These are phyloP conservation scores for Plantago ovata DNA, from an alignment of 257 asterid species.

Conservation along the genomic window DNA sequence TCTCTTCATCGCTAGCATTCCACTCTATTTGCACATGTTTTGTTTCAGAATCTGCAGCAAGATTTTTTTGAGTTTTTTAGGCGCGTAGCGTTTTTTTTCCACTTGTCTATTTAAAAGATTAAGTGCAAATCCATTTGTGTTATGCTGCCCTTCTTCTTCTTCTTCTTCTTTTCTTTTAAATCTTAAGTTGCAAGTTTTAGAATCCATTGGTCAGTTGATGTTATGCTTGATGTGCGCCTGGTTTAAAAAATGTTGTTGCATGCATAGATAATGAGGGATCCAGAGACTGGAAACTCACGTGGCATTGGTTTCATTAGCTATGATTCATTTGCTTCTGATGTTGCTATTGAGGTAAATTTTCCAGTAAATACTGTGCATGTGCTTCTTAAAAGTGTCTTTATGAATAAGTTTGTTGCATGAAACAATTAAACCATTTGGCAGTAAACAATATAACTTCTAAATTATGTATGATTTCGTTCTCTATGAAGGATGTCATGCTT, in stretches of 20 bases:
- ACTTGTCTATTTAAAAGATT: neutral
- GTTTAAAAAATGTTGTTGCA: constrained; percentile 1
- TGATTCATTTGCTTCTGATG: constrained; percentile 99
- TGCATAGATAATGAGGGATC: constrained; percentile 94
- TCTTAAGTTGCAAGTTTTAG: constrained; percentile 6
- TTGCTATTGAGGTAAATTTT: constrained; percentile 77
- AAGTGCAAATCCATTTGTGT: constrained; percentile 2
- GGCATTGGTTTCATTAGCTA: constrained; percentile 96
- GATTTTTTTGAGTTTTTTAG: neutral
- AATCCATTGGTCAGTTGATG: neutral
- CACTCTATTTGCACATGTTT: neutral
- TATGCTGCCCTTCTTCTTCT: no score
- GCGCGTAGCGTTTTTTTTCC: neutral
- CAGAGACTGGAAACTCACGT: constrained; percentile 92
- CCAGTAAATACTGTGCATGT: constrained; percentile 10
- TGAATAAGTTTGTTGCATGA: neutral
- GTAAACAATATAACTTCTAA: neutral
- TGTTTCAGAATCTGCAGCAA: no score
- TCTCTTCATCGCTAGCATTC: constrained; percentile 7
- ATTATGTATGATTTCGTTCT: neutral
- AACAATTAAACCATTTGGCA: neutral
- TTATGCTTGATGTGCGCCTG: no score
- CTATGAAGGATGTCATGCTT: neutral
- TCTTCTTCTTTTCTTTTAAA: no score
- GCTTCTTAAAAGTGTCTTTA: neutral